Base-by-base conservation (phyloP, 148 eudicot genomes). In the Suaeda aralocaspica region DNA sequence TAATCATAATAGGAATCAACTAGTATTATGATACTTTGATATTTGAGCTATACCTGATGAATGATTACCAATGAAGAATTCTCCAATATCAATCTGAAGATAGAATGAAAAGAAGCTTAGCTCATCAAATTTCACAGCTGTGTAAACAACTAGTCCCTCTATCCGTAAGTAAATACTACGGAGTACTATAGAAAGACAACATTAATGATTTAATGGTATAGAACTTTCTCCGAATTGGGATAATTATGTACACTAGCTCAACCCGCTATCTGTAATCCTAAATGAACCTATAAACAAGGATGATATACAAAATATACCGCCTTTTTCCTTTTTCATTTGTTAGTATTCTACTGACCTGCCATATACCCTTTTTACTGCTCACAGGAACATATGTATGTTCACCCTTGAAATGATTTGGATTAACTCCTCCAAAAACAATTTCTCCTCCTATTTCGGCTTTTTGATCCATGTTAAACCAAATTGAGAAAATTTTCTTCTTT, bases 361-460 rank as follows among this genome's bases (percentile, higher is more conserved):
- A 91, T 66, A 84, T 81, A 29, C 91, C 94, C 62, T 74, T 87
- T 19, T 76, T 68, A 25, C 74, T 88, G 16, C 84, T 84, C 19
- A 91, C 78, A 48, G 91, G 91, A 75, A 91, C 94, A 77, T 86
- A 88, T 44, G 83, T 85, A 70, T 91, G 97, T 49, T 88, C 39
- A 21, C 94, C 92, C 72, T 68, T 81, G 80, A 77, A 91, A 76
- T 91, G 97, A 0, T 78, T 68, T 12, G 89, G 70, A 80, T 91
- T 90, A 64, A 87, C 84, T 62, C 94, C 97, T 44, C 94, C 97
- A 66, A 91, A 88, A 51, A 88, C 86, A 34, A 91, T 63, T 75
- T 91, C 94, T 59, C 97, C 92, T 16, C 94, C 97, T 7, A 71
- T 78, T 68, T 69, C 72, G 62, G 83, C 88, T 76, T 79, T 76